Evolutionary conservation across 2,329 filamentous ascomycete species (phyloP).

Genomic region (Cryphonectria parasitica): DNA sequence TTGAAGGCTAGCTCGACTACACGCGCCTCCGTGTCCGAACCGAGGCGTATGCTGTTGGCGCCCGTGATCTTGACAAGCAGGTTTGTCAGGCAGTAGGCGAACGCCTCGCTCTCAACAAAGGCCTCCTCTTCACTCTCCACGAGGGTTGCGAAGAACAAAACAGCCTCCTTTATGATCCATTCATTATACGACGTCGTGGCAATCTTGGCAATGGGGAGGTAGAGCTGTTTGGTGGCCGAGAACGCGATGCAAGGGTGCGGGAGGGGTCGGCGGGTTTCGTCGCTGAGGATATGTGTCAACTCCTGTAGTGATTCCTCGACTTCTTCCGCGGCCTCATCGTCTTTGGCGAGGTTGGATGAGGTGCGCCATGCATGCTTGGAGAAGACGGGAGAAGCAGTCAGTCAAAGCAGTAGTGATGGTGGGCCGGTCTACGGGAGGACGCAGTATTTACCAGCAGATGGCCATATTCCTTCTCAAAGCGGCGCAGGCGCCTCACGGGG

Average conservation of each 20-base stretch:
- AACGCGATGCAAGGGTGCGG: slow-evolving; percentile 93
- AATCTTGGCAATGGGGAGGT: slow-evolving; percentile 86
- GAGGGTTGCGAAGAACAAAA: slow-evolving; percentile 85
- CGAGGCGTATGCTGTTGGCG: slow-evolving; percentile 72
- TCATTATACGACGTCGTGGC: slow-evolving; percentile 84
- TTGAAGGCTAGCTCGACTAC: slow-evolving; percentile 94
- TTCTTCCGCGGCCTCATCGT: slow-evolving; percentile 64
- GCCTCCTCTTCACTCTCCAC: slow-evolving; percentile 97
- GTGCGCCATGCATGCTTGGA: slow-evolving; percentile 62
- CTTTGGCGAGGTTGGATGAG: slow-evolving; percentile 62
- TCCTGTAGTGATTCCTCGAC: slow-evolving; percentile 67
- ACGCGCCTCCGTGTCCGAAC: slow-evolving; percentile 81
- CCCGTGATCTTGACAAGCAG: slow-evolving; percentile 80
- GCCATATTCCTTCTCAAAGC: slow-evolving; percentile 69
- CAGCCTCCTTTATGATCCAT: slow-evolving; percentile 81
- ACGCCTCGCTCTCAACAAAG: slow-evolving; percentile 83
- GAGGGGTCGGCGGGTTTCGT: slow-evolving; percentile 85
- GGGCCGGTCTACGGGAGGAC: background rate
- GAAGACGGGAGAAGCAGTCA: slow-evolving; percentile 19
- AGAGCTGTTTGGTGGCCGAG: slow-evolving; percentile 84
- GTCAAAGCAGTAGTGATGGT: background rate
- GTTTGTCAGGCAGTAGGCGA: slow-evolving; percentile 85
- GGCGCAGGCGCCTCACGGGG: slow-evolving; percentile 65
- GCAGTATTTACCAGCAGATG: slow-evolving; percentile 56
- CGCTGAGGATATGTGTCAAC: slow-evolving; percentile 74